A percentile compares a stretch with the other conserved stretches of the same genome.
Evolutionary conservation across 1,284 basidiomycete genomes (phyloP).

Genomic region (Pyrrhoderma lamaoense): DNA sequence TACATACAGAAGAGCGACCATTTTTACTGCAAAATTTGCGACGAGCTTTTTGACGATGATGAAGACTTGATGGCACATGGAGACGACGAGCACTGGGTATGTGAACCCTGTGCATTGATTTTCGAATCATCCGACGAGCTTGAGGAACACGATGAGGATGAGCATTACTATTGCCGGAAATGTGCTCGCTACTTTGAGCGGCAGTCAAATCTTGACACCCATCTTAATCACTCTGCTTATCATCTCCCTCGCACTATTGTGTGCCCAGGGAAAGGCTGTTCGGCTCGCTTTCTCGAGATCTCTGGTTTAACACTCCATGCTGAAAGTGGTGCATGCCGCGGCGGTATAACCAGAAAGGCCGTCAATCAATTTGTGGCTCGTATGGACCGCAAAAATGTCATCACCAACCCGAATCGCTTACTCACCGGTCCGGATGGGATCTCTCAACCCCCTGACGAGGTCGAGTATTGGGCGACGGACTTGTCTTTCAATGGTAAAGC

Average conservation of each 20-base stretch:
- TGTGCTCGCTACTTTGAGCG: slow-evolving; percentile 38
- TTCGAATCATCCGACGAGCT: slow-evolving; percentile 34
- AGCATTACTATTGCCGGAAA: slow-evolving; percentile 39
- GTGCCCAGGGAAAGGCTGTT: slow-evolving; percentile 26
- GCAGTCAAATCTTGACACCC: slow-evolving; percentile 21
- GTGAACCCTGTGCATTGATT: slow-evolving; percentile 10
- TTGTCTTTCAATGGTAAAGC: slow-evolving; percentile 30
- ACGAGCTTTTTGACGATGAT: slow-evolving; percentile 16
- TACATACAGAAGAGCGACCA: slow-evolving; percentile 18
- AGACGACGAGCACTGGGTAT: slow-evolving; percentile 32
- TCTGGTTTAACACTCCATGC: slow-evolving; percentile 29
- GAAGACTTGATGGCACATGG: slow-evolving; percentile 10
- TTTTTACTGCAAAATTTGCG: slow-evolving; percentile 20
- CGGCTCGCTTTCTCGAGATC: slow-evolving; percentile 25
- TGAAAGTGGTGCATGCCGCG: slow-evolving; percentile 28
- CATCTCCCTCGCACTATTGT: slow-evolving; percentile 22
- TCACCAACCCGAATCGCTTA: slow-evolving; percentile 28
- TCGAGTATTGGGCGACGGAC: slow-evolving; percentile 27
- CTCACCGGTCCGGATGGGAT: slow-evolving; percentile 21
- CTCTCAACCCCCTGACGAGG: not conserved
- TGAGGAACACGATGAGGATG: slow-evolving; percentile 41
- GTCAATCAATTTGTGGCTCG: slow-evolving; percentile 25
- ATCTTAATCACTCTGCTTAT: slow-evolving; percentile 22
- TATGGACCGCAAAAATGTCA: slow-evolving; percentile 25
- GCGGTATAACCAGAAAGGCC: slow-evolving; percentile 25